A percentile compares a stretch with the other conserved stretches of the same genome.
Conservation (phyloP, 768 basidiomycete genomes). For the Auriscalpium orientale region DNA sequence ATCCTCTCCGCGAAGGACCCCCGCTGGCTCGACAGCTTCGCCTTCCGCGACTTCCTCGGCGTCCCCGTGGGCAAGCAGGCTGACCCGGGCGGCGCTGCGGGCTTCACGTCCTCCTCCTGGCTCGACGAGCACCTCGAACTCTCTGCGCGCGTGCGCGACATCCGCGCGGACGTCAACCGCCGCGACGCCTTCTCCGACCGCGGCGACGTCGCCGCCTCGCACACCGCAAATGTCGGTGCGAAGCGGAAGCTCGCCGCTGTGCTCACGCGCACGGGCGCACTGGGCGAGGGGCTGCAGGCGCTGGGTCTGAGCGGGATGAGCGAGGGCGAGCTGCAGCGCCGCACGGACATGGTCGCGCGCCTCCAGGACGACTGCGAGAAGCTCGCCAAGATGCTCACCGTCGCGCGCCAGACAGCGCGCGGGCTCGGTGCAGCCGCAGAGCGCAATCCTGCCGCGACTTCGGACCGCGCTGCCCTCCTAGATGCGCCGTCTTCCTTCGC, state of each 20-base stretch:
- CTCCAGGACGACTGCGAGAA: constrained; percentile 90
- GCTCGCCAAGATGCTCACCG: constrained; percentile 77
- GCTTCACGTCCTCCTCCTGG: constrained; percentile 78
- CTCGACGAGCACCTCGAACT: constrained; percentile 82
- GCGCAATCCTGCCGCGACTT: constrained; percentile 38
- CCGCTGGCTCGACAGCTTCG: constrained; percentile 71
- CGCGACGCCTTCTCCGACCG: constrained; percentile 77
- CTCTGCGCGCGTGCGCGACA: constrained; percentile 66
- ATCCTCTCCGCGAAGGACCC: constrained; percentile 79
- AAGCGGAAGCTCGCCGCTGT: constrained; percentile 78
- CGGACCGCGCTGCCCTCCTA: constrained; percentile 62
- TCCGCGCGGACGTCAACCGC: constrained; percentile 81
- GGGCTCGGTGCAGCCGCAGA: constrained; percentile 26
- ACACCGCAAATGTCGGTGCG: constrained; percentile 75
- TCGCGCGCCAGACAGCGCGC: constrained; percentile 51
- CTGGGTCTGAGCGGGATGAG: constrained; percentile 68
- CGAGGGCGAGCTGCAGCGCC: constrained; percentile 85
- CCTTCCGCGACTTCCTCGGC: constrained; percentile 83
- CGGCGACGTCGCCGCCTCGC: constrained; percentile 66
- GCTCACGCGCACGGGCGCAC: constrained; percentile 61
- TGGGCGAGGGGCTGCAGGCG: constrained; percentile 62
- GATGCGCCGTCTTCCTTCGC: constrained; percentile 4
- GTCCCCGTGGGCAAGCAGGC: constrained; percentile 55
- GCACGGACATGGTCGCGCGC: constrained; percentile 83
- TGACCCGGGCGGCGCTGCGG: constrained; percentile 23